phyloP scores from a whole-genome alignment of 2,329 filamentous ascomycete genomes.

The Diaporthe australafricana region DNA sequence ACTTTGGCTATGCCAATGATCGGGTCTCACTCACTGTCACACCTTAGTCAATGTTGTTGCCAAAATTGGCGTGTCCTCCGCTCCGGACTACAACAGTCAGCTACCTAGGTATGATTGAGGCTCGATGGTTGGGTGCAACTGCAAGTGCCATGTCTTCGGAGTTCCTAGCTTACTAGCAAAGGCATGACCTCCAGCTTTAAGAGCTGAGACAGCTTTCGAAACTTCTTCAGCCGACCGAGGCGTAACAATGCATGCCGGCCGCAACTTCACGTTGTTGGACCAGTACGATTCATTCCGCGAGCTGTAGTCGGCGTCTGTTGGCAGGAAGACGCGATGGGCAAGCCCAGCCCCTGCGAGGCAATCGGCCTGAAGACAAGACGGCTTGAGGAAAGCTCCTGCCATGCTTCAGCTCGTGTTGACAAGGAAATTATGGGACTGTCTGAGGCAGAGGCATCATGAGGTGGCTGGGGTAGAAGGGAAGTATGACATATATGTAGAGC shows the following conservation, averaged over 20 bases:
- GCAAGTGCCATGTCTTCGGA: too few relatives aligned
- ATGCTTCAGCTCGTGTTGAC: background rate
- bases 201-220: background rate
- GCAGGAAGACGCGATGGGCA: background rate
- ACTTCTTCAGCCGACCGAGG: conserved; percentile 7
- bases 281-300: conserved; percentile 12
- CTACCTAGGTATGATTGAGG: too few relatives aligned
- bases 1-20: too few relatives aligned
- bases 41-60: background rate
- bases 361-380: background rate
- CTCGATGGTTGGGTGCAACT: background rate
- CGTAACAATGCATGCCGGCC: background rate
- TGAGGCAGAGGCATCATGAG: background rate
- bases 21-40: background rate
- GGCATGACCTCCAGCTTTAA: background rate
- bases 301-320: background rate
- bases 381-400: background rate
- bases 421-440: background rate
- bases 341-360: background rate
- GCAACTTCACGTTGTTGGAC: background rate
- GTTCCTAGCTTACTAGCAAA: background rate
- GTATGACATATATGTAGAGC: background rate
- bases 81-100: conserved; percentile 4
- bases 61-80: background rate
- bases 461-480: too few relatives aligned